Evolutionary conservation across 177 flowering plant species (phyloP).

Genomic region (Tripterygium wilfordii): DNA sequence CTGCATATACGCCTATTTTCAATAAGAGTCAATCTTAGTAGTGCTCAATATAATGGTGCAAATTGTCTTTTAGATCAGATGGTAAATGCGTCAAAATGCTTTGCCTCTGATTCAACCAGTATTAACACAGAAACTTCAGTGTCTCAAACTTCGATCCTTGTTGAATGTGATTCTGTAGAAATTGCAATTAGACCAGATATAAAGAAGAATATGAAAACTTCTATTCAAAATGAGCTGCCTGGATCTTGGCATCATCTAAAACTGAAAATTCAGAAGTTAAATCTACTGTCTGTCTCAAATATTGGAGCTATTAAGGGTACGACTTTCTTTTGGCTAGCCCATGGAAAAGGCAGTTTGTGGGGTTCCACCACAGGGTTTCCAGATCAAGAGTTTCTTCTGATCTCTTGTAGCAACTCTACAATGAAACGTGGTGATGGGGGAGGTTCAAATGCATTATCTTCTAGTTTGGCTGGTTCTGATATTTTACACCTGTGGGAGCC

Average conservation of each 20-base stretch:
- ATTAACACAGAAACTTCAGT: conserved; percentile 18
- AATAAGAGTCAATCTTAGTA: conserved; percentile 32
- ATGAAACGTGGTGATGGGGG: conserved; percentile 89
- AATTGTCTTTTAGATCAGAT: conserved; percentile 43
- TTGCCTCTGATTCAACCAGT: conserved; percentile 12
- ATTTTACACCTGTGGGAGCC: conserved; percentile 60
- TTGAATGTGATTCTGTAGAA: conserved; percentile 63
- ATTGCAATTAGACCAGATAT: conserved; percentile 37
- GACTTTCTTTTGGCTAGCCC: conserved; percentile 62
- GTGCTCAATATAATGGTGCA: conserved; percentile 40
- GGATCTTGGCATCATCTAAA: conserved; percentile 65
- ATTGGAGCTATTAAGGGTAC: conserved; percentile 61
- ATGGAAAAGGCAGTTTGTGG: conserved; percentile 71
- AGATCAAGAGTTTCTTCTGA: conserved; percentile 54
- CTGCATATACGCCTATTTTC: conserved; percentile 48
- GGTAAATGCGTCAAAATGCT: conserved; percentile 28
- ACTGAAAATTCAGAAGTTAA: conserved; percentile 55
- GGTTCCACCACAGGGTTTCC: conserved; percentile 49
- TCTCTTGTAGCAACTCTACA: conserved; percentile 67
- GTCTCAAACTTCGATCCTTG: conserved; percentile 57
- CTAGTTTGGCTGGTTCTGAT: conserved; percentile 67
- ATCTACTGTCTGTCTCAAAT: conserved; percentile 65
- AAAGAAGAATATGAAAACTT: conserved; percentile 27
- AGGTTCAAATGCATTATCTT: conserved; percentile 83
- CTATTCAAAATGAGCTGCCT: conserved; percentile 72